phyloP scores from a whole-genome alignment of 2,329 filamentous ascomycete species.

The Claviceps africana region DNA sequence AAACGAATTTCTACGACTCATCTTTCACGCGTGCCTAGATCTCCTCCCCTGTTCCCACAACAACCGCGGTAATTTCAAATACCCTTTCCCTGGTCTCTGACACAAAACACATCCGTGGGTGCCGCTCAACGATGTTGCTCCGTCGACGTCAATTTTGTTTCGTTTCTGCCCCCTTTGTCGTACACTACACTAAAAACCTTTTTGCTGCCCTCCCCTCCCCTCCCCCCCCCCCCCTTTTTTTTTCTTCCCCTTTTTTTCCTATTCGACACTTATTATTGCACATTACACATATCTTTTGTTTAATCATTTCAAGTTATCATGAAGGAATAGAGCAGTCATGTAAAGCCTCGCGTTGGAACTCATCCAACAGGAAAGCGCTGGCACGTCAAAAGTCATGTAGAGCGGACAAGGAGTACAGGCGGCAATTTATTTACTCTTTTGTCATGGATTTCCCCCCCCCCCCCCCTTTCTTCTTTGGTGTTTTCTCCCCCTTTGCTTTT shows the following conservation, averaged over 20 bases:
- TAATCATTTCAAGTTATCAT: constrained; percentile 15
- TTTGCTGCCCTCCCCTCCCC: not conserved
- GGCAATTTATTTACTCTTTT: constrained; percentile 13
- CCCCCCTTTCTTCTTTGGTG: no score
- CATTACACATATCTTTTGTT: constrained; percentile 10
- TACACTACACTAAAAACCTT: constrained; percentile 1
- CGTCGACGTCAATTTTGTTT: not conserved
- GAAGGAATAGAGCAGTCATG: constrained; percentile 29
- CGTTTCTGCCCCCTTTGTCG: not conserved
- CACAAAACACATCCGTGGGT: not conserved
- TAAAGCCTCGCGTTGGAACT: constrained; percentile 21
- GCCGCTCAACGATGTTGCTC: not conserved
- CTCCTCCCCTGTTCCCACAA: constrained; percentile 13
- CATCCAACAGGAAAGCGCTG: constrained; percentile 14
- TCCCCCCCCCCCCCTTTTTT: not conserved
- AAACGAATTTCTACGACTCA: constrained; percentile 24
- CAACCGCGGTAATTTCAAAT: constrained; percentile 27
- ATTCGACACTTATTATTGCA: constrained; percentile 1
- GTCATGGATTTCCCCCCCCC: constrained; percentile 11
- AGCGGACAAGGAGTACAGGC: constrained; percentile 26
- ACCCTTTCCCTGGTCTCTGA: constrained; percentile 13
- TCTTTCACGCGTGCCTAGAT: constrained; percentile 26
- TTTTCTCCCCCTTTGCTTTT: constrained; percentile 8
- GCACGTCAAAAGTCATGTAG: constrained; percentile 29
- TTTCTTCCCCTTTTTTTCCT: not conserved